Evolutionary conservation across 306 rosid species (phyloP).

Genomic region (Biancaea sappan): DNA sequence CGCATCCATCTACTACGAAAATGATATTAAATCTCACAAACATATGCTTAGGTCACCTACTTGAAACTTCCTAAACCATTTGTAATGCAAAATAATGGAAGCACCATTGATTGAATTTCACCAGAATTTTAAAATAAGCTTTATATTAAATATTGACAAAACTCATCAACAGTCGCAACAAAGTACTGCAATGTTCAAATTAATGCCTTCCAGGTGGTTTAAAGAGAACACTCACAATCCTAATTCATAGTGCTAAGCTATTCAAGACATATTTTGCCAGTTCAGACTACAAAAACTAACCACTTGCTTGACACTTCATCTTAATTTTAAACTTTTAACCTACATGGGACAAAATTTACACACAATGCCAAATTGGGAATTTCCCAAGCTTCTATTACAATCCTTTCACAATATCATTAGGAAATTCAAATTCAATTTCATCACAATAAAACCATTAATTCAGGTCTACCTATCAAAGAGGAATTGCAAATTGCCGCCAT

Average conservation of each 20-base stretch:
- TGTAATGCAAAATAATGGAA: neutral
- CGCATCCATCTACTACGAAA: neutral
- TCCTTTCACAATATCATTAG: neutral
- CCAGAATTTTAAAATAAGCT: neutral
- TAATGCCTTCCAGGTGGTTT: constrained; percentile 4
- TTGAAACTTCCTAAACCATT: neutral
- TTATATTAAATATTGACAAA: neutral
- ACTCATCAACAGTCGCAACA: neutral
- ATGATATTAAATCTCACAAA: neutral
- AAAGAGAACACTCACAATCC: neutral
- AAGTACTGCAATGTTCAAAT: neutral
- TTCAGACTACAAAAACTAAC: constrained; percentile 18
- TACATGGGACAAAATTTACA: neutral
- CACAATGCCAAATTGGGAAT: neutral
- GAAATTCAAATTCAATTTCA: neutral
- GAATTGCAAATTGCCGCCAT: constrained; percentile 1
- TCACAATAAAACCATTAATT: neutral
- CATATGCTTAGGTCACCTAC: neutral
- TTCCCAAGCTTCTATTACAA: neutral
- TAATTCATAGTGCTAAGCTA: neutral
- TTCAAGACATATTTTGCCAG: neutral
- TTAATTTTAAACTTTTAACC: neutral
- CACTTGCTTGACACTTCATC: neutral
- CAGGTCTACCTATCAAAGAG: neutral
- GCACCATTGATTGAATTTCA: neutral